Base-by-base conservation (phyloP, 345 rosid genomes). In the Noccaea caerulescens region DNA sequence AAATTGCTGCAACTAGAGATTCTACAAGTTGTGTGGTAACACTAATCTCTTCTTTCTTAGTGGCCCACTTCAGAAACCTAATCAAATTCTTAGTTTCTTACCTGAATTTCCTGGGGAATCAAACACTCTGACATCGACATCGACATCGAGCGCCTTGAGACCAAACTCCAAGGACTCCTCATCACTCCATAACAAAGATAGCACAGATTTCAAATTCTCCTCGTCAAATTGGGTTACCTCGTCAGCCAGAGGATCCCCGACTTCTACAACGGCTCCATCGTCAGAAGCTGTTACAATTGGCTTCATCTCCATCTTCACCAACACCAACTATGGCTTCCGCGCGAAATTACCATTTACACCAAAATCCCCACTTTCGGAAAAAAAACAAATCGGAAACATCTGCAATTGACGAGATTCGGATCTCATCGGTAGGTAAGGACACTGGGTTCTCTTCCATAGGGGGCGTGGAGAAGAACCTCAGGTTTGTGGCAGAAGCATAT, bases 171-270 rank as follows among this genome's bases (percentile, higher is more conserved):
- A 59, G 5, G 90, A 83, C 8, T 77, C 88, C 6, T 84, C 97
- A 20, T 76, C 80, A 61, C 92, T 84, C 65, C 86, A 87, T 69
- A 90, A 79, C 69, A 93, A 80, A 64, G 87, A 83, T 59, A 93
- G 42, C 65, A 93, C 78, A 58, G 64, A 75, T 65, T 86, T 88
- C 5, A 88, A 71, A 75, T 84, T 84, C 41, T 86, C 86, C n/a
- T 8, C 25, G 52, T 82, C 82, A 66, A 82, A 72, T 76, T 83
- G 83, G 72, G 65, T 72, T 20, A 72, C 84, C 50, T 67, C 78
- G 1, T 45, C 65, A 69, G 59, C 39, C 20, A 44, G 69, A 73
- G 73, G 13, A 56, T 68, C 79, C 57, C 18, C 60, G 27, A 18
- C 42, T 47, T 71, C 72, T 41, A 11, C 54, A 20, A 44, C 54